Base-by-base conservation (phyloP, 140 eudicot genomes). In the Oenanthe javanica region DNA sequence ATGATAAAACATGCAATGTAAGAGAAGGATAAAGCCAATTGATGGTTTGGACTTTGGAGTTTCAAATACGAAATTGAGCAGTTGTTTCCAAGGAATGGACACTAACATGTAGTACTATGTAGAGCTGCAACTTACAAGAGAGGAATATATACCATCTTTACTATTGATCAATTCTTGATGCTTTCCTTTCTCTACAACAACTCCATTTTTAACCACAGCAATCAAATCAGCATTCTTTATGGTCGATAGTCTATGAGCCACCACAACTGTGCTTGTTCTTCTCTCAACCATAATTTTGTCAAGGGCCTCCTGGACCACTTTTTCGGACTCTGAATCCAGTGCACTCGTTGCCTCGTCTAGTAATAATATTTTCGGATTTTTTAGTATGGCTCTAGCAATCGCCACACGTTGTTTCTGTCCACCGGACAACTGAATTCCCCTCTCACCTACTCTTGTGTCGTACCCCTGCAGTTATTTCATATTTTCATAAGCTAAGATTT, bases 361-460 rank as follows among this genome's bases (percentile, higher is more conserved):
- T 79, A 89, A 77, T 42, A 87, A 27, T 72, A 89, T 87, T 82
- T 85, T 89, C 40, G 93, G 93, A 51, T 48, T 83, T 80, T 84
- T 87, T 54, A 89, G 59, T 15, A 87, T 87, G 27, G 93, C 93
- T 80, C 93, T 79, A 10, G 93, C 93, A 73, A 89, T 89, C 4
- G 91, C 93, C 48, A 89, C 89, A 16, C 93, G 82, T 57, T 87
- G 93, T 77, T 89, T 89, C 76, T 89, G 93, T 45, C 93, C 93
- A 31, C 90, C 91, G 0, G 93, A 89, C 64, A 89, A 76, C 47
- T 89, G 91, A 47, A 85, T 87, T 49, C 93, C 93, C 81, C 82
- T 84, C 54, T 89, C 93, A 12, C 93, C 93, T 0, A 89, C 93
- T 11, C 21, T 45, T 63, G 93, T 89, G 10, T 85, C 88, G 59